phyloP scores from a whole-genome alignment of 73 alveolate genomes.

The Paramecium caudatum region DNA sequence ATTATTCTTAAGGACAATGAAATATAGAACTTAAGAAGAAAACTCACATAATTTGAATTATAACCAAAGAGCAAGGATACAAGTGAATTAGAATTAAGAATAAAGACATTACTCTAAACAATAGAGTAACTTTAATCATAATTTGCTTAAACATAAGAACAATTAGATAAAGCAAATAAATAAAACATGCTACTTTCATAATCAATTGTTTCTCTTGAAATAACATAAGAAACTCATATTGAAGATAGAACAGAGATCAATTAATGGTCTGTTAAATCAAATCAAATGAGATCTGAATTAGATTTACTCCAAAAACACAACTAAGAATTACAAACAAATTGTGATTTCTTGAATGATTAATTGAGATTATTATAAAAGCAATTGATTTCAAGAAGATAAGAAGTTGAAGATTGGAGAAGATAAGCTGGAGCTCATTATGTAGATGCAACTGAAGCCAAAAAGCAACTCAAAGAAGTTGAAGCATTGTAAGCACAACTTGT shows the following conservation, averaged over 20 bases:
- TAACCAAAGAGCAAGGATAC: slow-evolving; percentile 54
- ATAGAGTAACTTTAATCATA: slow-evolving; percentile 32
- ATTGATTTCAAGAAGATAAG: slow-evolving; percentile 55
- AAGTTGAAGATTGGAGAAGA: slow-evolving; percentile 73
- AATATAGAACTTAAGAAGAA: slow-evolving; percentile 28
- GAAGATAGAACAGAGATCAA: slow-evolving; percentile 13
- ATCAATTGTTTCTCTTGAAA: slow-evolving; percentile 10
- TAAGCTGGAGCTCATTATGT: slow-evolving; percentile 59
- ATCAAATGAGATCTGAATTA: slow-evolving; percentile 10
- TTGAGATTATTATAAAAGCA: slow-evolving; percentile 18
- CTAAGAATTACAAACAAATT: slow-evolving; percentile 27
- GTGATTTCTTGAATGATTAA: slow-evolving; percentile 49
- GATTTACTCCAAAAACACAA: not conserved
- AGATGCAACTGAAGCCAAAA: slow-evolving; percentile 50
- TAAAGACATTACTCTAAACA: not conserved
- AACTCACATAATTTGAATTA: slow-evolving; percentile 24
- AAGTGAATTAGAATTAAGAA: slow-evolving; percentile 3
- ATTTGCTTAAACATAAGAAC: not conserved
- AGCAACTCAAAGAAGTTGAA: slow-evolving; percentile 1
- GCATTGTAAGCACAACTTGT: not conserved
- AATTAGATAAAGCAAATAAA: not conserved
- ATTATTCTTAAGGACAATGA: slow-evolving; percentile 45
- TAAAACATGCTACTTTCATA: slow-evolving; percentile 1
- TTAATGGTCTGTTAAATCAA: slow-evolving; percentile 14
- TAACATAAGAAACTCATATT: slow-evolving; percentile 17